Base-by-base conservation (phyloP, 257 asterid species). In the Oldenlandia corymbosa region DNA sequence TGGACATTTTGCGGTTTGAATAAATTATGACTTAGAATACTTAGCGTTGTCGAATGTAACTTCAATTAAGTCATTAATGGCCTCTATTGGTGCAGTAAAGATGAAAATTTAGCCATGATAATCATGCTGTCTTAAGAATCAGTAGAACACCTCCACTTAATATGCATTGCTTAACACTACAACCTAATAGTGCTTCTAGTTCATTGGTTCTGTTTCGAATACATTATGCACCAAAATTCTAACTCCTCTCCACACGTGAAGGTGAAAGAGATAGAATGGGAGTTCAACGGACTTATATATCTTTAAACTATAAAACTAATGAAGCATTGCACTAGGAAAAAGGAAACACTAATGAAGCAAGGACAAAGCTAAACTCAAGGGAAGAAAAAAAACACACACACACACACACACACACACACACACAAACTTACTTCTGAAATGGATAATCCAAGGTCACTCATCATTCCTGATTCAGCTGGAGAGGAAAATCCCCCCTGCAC, bases 401-500 rank as follows among this genome's bases (percentile, higher is more conserved):
- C n/a, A n/a, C n/a, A n/a, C n/a, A n/a, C n/a, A n/a, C n/a, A n/a
- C n/a, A n/a, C n/a, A n/a, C n/a, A n/a, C n/a, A n/a, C n/a, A n/a
- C n/a, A n/a, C n/a, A n/a, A n/a, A 39, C 34, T 48, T 32, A 63
- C 68, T 31, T 63, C 58, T 48, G 58, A 34, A 63, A 63, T 50
- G n/a, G 68, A 47, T 32, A 63, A 51, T n/a, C 56, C 68, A 49
- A 63, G 58, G 34, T 63, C 68, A 37, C 9, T 51, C 58, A 48
- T 63, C 47, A 63, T 63, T 20, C 68, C 68, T 12, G 68, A 14
- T 51, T 63, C 68, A 12, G 58, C 58, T 63, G 68, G 58, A 21
- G 68, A 63, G 49, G 58, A 48, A 49, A 47, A 63, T 31, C 68
- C 68, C 47, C 28, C 68, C 68, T 63, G 58, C 68, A 47, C 11